Evolutionary conservation across 495 filamentous ascomycete genomes (phyloP).

Genomic region (Xylaria bambusicola): DNA sequence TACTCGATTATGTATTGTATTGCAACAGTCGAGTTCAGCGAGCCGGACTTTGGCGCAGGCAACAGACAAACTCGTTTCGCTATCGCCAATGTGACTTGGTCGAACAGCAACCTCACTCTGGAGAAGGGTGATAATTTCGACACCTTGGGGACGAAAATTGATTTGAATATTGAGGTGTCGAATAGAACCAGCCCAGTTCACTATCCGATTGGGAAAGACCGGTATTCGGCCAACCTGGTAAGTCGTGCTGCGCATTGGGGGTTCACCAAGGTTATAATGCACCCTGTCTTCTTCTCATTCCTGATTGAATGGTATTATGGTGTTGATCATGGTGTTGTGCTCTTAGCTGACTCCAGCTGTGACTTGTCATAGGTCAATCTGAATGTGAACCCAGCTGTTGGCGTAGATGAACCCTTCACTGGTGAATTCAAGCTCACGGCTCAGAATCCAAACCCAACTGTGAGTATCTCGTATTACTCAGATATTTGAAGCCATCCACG

Average conservation of each 20-base stretch:
- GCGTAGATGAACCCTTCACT: background rate
- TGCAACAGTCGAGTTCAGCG: slow-evolving; percentile 6
- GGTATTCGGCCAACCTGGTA: slow-evolving; percentile 3
- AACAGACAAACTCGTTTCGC: slow-evolving; percentile 9
- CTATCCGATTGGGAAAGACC: slow-evolving; percentile 12
- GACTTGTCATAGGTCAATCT: background rate
- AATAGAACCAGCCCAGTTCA: slow-evolving; percentile 11
- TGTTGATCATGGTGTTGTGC: too few species aligned
- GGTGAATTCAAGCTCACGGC: slow-evolving; percentile 5
- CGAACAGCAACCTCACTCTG: slow-evolving; percentile 4
- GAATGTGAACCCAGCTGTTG: slow-evolving; percentile 4
- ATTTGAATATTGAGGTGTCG: slow-evolving; percentile 7
- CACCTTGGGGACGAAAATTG: background rate
- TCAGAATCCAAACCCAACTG: background rate
- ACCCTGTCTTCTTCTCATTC: too few species aligned
- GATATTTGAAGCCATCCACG: background rate
- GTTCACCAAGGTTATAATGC: too few species aligned
- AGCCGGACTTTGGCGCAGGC: slow-evolving; percentile 7
- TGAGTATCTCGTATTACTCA: background rate
- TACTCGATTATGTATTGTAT: slow-evolving; percentile 5
- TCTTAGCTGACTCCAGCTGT: background rate
- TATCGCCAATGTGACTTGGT: slow-evolving; percentile 6
- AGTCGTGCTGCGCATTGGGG: too few species aligned
- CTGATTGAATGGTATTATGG: too few species aligned
- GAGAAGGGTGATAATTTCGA: slow-evolving; percentile 9